Conservation (phyloP, 106 monocot genomes). For the Phalaenopsis aphrodite region DNA sequence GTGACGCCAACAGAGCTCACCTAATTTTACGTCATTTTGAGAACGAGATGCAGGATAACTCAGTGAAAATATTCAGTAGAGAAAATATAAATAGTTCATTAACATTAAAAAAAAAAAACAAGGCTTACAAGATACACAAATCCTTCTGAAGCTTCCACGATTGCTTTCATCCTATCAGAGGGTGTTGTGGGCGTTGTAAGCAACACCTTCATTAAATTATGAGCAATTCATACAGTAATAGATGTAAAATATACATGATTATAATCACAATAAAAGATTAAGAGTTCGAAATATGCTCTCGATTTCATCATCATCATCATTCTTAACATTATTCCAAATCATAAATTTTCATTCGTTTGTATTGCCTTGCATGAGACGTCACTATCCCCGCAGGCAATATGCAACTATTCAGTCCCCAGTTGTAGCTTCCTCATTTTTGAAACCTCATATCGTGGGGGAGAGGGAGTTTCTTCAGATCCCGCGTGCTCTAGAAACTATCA, state of each 20-base stretch:
- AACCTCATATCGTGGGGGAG: too few relatives aligned
- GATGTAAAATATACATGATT: neutral
- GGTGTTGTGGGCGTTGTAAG: conserved; percentile 72
- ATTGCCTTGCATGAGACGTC: too few relatives aligned
- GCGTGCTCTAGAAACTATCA: too few relatives aligned
- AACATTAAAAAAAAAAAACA: conserved; percentile 6
- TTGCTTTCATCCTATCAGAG: conserved; percentile 47
- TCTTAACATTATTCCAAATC: too few relatives aligned
- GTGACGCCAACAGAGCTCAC: conserved; percentile 61
- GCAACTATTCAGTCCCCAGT: too few relatives aligned
- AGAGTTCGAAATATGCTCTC: neutral
- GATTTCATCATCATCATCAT: too few relatives aligned
- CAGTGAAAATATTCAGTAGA: neutral
- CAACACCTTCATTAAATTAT: conserved; percentile 29
- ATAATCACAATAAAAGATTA: neutral
- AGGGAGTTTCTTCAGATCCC: too few relatives aligned
- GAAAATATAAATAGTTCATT: neutral
- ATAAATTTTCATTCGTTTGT: too few relatives aligned
- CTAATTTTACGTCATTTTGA: conserved; percentile 13
- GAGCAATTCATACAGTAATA: neutral
- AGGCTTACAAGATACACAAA: conserved; percentile 68
- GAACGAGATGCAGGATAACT: neutral
- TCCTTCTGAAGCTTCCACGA: conserved; percentile 69
- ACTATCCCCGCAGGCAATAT: too few relatives aligned
- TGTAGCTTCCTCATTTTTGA: too few relatives aligned